Percentiles rank a stretch among this genome's conserved stretches.
Evolutionary conservation across 495 filamentous ascomycete species (phyloP).

Genomic region (Entonaema liquescens): DNA sequence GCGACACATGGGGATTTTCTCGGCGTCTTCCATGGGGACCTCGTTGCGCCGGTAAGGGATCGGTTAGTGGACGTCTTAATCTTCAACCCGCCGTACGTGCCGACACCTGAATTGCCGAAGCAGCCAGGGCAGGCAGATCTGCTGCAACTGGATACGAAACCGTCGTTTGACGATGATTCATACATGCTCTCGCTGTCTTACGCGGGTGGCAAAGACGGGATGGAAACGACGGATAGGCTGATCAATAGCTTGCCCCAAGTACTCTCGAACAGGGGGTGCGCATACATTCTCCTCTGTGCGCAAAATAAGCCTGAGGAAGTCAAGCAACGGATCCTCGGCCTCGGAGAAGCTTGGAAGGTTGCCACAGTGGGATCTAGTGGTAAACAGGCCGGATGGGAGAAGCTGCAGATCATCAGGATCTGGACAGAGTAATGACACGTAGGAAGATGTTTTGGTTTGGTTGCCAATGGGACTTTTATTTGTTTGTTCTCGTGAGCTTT

Average conservation of each 20-base stretch:
- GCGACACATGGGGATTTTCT: constrained; percentile 59
- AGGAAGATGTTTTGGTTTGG: constrained; percentile 5
- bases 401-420: constrained; percentile 80
- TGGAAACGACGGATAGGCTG: constrained; percentile 87
- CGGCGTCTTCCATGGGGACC: constrained; percentile 70
- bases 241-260: constrained; percentile 70
- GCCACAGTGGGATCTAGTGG: constrained; percentile 87
- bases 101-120: constrained; percentile 73
- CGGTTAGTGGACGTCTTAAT: constrained; percentile 80
- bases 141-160: constrained; percentile 24
- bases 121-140: constrained; percentile 42
- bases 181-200: constrained; percentile 85
- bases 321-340: constrained; percentile 66
- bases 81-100: constrained; percentile 98
- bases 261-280: constrained; percentile 75
- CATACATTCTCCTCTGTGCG: constrained; percentile 87
- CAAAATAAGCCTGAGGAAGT: constrained; percentile 85
- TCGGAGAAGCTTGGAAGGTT: constrained; percentile 70
- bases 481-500: constrained; percentile 35
- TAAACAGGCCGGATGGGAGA: constrained; percentile 91
- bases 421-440: constrained; percentile 54
- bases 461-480: constrained; percentile 27
- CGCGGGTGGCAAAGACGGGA: constrained; percentile 87
- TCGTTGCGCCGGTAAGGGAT: constrained; percentile 64
- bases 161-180: constrained; percentile 73